phyloP scores from a whole-genome alignment of 805 yeast genomes.

The Wickerhamiella australiensis region DNA sequence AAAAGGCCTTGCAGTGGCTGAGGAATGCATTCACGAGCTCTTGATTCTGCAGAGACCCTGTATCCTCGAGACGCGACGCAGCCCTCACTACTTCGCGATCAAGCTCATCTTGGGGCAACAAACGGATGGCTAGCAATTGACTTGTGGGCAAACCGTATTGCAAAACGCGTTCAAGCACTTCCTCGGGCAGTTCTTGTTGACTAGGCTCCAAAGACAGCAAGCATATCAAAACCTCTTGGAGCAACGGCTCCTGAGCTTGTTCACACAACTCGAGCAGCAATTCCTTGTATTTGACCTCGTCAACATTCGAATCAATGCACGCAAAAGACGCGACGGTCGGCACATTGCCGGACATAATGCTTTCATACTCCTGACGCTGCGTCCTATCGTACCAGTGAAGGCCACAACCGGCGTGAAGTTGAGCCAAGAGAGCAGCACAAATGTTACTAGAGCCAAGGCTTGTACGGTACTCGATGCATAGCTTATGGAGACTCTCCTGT shows the following conservation, averaged over 20 bases:
- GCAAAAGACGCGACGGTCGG: background rate
- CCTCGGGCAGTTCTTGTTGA: background rate
- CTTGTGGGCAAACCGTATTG: background rate
- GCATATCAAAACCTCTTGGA: background rate
- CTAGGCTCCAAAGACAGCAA: background rate
- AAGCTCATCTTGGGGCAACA: background rate
- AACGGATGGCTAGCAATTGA: background rate
- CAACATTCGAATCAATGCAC: background rate
- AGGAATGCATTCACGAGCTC: conserved; percentile 3
- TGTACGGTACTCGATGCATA: background rate
- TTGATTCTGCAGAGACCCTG: background rate
- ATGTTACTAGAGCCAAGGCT: conserved; percentile 10
- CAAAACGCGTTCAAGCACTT: background rate
- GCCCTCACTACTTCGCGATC: background rate
- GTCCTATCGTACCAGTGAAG: conserved; percentile 14
- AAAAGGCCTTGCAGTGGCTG: background rate
- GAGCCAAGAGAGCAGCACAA: conserved; percentile 19
- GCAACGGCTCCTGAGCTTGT: background rate
- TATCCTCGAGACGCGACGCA: conserved; percentile 3
- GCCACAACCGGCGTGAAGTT: conserved; percentile 6
- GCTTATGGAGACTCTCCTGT: background rate
- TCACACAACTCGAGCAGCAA: background rate
- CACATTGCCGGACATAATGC: background rate
- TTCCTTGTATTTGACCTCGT: background rate
- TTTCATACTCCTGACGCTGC: conserved; percentile 13